Evolutionary conservation across 2,329 filamentous ascomycete species (phyloP), one percentile per base, ranked within the genome.

Genomic region (Paramyrothecium roridum): DNA sequence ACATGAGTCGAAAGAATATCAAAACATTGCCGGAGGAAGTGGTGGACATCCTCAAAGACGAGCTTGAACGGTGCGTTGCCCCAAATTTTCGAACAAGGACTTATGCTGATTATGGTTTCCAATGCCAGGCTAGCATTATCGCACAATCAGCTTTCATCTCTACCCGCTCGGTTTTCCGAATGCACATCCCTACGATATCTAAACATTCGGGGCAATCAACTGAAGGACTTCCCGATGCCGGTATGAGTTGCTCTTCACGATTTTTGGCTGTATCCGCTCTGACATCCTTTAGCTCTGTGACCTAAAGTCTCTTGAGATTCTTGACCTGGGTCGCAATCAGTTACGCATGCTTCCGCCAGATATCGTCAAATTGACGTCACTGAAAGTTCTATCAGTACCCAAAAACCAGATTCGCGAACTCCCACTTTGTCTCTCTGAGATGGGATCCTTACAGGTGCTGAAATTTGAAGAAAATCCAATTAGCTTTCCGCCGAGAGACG

Each of bases 391-490:
- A 54, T 93, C 92, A 2, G 83, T 97, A 37, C 89, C 90, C 62
- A 90, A 90, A 67, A 97, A 97, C 70, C 85, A 88, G 57, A 91
- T 98, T 63, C 87, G 91, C 60, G 88, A 93, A 62, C 77, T 98
- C 19, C 93, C 93, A 2, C 76, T 90, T 8, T 93, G 90, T 61
- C 76, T 98, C 21, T 91, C 90, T 54, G 92, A 96, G 60, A 96
- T 97, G 89, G 87, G 83, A 55, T 95, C 91, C 54, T 76, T 98
- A 56, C 90, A 93, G 68, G 89, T 96, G 61, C 80, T 98, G 55
- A 96, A 96, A 71, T 84, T 97, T 37, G 89, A 93, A 56, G 91
- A 91, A 48, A 97, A 97, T 63, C 90, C 90, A 10, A 83, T 97
- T 56, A 83, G 81, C 56, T 93, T 93, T 63, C 92, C 92, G 3